Conservation (phyloP, 225 moss, liverwort and hornwort genomes). For the Pseudoscleropodium purum region DNA sequence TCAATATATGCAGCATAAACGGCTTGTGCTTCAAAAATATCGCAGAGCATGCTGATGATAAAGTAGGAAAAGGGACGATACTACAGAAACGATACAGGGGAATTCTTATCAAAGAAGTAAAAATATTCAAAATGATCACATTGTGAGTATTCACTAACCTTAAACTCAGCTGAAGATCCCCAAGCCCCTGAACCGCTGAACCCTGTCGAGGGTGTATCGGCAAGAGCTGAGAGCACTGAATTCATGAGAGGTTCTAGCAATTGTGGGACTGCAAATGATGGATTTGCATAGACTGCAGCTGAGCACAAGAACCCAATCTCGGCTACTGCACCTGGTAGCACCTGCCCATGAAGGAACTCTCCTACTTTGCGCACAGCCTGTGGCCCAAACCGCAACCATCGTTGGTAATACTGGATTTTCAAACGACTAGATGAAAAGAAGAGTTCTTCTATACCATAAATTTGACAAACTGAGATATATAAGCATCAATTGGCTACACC, state of each 20-base stretch:
- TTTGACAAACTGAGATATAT: neutral
- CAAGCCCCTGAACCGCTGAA: conserved; percentile 57
- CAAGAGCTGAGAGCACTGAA: conserved; percentile 69
- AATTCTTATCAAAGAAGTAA: neutral
- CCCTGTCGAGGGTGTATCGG: conserved; percentile 78
- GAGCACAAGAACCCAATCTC: conserved; percentile 96
- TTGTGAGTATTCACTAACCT: conserved; percentile 40
- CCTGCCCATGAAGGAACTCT: conserved; percentile 77
- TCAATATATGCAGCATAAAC: neutral
- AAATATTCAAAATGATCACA: neutral
- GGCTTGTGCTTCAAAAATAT: neutral
- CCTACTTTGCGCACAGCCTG: conserved; percentile 91
- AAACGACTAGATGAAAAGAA: neutral
- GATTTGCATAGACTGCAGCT: conserved; percentile 76
- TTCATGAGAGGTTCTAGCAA: conserved; percentile 86
- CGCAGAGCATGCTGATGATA: neutral
- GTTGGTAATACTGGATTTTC: neutral
- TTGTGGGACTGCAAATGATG: conserved; percentile 64
- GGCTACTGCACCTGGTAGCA: conserved; percentile 87
- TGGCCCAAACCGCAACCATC: conserved; percentile 8
- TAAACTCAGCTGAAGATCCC: conserved; percentile 45
- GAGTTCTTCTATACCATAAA: neutral
- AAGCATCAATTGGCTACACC: neutral
- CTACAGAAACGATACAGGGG: neutral
- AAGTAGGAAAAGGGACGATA: neutral